Evolutionary conservation across 768 basidiomycete species (phyloP).

Genomic region (Paxillus ammoniavirescens): DNA sequence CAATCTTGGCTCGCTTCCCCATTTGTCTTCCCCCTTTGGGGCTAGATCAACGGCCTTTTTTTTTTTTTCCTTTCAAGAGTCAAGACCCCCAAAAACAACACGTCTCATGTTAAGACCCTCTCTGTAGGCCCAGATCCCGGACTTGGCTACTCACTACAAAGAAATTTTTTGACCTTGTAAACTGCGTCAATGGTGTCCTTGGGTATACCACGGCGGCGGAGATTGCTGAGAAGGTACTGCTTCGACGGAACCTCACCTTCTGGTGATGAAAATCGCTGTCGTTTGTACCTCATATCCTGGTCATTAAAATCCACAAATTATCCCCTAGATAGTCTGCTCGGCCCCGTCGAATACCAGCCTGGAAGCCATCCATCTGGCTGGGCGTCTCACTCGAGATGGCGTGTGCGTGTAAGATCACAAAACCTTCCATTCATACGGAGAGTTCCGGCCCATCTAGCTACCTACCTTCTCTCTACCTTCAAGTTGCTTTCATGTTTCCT

Average conservation of each 20-base stretch:
- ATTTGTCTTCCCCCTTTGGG: slow-evolving; percentile 47
- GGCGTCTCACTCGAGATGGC: neutral
- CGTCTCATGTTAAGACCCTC: slow-evolving; percentile 22
- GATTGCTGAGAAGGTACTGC: slow-evolving; percentile 21
- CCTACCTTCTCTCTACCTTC: slow-evolving; percentile 1
- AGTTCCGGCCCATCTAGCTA: slow-evolving; percentile 17
- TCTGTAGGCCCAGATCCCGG: slow-evolving; percentile 8
- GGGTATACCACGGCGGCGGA: slow-evolving; percentile 21
- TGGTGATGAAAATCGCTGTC: neutral
- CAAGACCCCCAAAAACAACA: slow-evolving; percentile 26
- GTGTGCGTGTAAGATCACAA: neutral
- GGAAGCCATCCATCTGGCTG: neutral
- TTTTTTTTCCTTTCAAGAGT: slow-evolving; percentile 20
- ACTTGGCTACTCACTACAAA: slow-evolving; percentile 5
- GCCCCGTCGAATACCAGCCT: slow-evolving; percentile 16
- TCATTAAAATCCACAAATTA: slow-evolving; percentile 9
- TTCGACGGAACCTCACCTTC: slow-evolving; percentile 7
- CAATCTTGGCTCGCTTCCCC: slow-evolving; percentile 38
- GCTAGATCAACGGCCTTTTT: slow-evolving; percentile 33
- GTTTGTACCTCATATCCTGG: slow-evolving; percentile 7
- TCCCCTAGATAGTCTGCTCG: slow-evolving; percentile 13
- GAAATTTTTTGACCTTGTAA: slow-evolving; percentile 14
- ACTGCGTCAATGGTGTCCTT: slow-evolving; percentile 6
- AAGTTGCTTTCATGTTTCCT: neutral
- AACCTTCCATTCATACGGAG: slow-evolving; percentile 19